phyloP scores from a whole-genome alignment of 208 protist genomes.

The Spongospora subterranea region DNA sequence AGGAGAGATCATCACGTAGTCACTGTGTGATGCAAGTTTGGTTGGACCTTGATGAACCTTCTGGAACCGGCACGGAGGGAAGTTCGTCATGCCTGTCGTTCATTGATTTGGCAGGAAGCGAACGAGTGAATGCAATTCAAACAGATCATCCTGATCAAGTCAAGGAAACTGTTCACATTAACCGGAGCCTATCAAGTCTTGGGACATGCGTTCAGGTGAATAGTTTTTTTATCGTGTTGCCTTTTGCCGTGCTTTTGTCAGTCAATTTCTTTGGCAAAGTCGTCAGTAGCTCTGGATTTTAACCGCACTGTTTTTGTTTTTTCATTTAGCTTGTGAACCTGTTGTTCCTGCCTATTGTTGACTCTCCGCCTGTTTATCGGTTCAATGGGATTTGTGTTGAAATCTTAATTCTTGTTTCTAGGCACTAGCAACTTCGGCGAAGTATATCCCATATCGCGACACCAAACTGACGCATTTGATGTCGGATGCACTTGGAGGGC shows the following conservation, averaged over 20 bases:
- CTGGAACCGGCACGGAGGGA: neutral
- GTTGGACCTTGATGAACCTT: too few relatives aligned
- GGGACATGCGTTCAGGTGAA: neutral
- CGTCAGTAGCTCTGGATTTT: too few relatives aligned
- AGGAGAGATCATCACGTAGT: neutral
- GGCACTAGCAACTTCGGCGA: neutral
- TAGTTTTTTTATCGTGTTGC: too few relatives aligned
- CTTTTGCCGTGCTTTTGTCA: too few relatives aligned
- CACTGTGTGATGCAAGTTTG: neutral
- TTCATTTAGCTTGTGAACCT: too few relatives aligned
- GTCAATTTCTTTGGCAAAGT: too few relatives aligned
- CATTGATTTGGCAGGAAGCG: neutral
- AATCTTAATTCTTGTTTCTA: too few relatives aligned
- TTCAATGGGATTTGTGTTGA: too few relatives aligned
- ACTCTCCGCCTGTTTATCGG: too few relatives aligned
- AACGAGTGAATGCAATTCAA: neutral
- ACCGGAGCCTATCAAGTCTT: neutral
- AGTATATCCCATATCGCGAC: neutral
- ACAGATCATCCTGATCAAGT: neutral
- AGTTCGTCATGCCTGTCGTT: neutral
- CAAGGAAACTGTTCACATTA: conserved; percentile 5
- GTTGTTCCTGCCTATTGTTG: neutral
- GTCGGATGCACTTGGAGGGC: neutral
- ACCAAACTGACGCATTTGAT: neutral
- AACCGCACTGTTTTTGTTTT: too few relatives aligned